Percentiles rank a stretch among this genome's conserved stretches.
These are phyloP conservation scores for Blastobotrys persicus DNA, from an alignment of 1,139 yeast species.

Conservation along the genomic window DNA sequence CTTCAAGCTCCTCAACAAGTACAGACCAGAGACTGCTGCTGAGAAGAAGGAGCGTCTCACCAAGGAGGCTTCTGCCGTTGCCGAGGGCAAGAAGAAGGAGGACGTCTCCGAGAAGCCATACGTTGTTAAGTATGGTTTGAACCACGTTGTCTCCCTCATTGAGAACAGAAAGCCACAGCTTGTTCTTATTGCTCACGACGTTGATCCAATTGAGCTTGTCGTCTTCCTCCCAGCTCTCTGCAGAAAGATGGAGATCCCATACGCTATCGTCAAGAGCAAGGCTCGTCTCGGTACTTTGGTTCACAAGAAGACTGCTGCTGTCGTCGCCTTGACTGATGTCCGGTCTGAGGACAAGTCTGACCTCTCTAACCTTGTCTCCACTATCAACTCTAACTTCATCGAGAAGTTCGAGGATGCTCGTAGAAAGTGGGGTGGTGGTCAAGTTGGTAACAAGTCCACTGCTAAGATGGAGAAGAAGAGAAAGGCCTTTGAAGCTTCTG, in stretches of 20 bases:
- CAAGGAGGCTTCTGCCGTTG: conserved; percentile 97
- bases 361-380: conserved; percentile 85
- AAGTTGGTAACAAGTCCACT: conserved; percentile 89
- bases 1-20: conserved; percentile 95
- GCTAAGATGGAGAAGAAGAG: conserved; percentile 64
- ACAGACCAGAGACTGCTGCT: conserved; percentile 95
- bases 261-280: conserved; percentile 97
- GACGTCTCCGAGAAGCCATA: conserved; percentile 95
- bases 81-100: conserved; percentile 94
- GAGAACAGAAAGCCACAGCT: conserved; percentile 98
- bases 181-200: conserved; percentile 96
- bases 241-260: conserved; percentile 99
- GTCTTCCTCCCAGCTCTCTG: conserved; percentile 96
- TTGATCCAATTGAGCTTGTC: conserved; percentile 97
- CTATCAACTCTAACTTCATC: conserved; percentile 87
- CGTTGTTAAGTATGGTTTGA: conserved; percentile 94
- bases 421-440: conserved; percentile 99
- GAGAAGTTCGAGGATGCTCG: conserved; percentile 93
- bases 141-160: conserved; percentile 94
- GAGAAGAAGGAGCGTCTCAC: conserved; percentile 99
- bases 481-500: conserved; percentile 47
- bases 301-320: conserved; percentile 95
- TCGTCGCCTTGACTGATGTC: conserved; percentile 95
- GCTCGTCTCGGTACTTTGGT: conserved; percentile 97
- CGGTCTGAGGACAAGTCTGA: conserved; percentile 91